Conservation (phyloP, 345 rosid species). For the Pistacia vera region DNA sequence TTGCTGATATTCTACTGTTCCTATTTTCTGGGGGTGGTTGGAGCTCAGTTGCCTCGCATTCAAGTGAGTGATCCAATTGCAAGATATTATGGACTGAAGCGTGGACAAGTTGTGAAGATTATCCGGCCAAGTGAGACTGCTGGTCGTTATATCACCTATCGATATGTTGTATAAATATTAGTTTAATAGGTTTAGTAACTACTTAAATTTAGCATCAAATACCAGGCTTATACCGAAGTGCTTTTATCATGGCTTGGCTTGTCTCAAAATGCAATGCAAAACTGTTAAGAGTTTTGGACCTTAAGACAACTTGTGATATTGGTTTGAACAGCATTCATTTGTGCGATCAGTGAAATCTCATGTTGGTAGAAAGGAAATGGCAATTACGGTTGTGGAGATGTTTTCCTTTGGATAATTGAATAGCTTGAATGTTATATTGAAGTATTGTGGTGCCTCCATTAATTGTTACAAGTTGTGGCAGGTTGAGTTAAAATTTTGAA, state of each 20-base stretch:
- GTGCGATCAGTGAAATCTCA: background rate
- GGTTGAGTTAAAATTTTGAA: background rate
- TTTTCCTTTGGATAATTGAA: background rate
- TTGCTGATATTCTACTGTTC: slow-evolving; percentile 4
- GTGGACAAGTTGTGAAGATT: slow-evolving; percentile 77
- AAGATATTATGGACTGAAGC: slow-evolving; percentile 65
- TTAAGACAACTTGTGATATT: background rate
- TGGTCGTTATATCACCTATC: slow-evolving; percentile 69
- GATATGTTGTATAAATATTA: slow-evolving; percentile 52
- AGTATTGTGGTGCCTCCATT: background rate
- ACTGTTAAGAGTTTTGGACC: background rate
- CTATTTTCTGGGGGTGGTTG: slow-evolving; percentile 5
- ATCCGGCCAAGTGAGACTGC: slow-evolving; percentile 75
- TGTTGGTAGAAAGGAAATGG: background rate
- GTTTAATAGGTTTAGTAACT: background rate
- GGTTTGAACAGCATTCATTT: background rate
- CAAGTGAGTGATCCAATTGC: slow-evolving; percentile 69
- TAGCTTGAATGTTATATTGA: background rate
- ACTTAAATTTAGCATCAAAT: background rate
- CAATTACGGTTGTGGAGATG: background rate
- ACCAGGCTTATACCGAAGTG: background rate
- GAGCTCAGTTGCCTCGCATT: slow-evolving; percentile 60
- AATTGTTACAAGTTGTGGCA: background rate
- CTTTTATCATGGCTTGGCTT: background rate
- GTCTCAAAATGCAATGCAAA: background rate